Evolutionary conservation across 257 asterid genomes (phyloP).

Genomic region (Solanum neorickii): DNA sequence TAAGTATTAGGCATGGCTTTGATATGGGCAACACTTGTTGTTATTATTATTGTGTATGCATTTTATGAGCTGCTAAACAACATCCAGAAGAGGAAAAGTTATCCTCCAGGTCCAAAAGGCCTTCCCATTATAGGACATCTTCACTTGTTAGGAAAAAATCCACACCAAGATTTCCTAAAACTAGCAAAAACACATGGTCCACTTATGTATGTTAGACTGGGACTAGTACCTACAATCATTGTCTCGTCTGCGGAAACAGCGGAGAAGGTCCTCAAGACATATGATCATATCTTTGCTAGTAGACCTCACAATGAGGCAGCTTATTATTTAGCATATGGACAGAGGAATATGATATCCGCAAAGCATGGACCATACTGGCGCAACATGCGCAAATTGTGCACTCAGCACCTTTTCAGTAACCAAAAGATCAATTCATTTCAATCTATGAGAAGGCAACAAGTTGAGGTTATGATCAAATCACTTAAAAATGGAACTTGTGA

Average conservation of each 20-base stretch:
- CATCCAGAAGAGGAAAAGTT: neutral
- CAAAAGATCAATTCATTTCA: neutral
- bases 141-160: neutral
- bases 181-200: neutral
- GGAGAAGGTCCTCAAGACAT: neutral
- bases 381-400: neutral
- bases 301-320: neutral
- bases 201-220: neutral
- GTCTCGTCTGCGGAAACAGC: neutral
- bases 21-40: neutral
- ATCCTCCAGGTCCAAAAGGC: neutral
- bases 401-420: neutral
- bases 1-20: neutral
- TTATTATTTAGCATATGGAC: neutral
- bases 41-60: neutral
- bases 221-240: neutral
- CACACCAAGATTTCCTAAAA: neutral
- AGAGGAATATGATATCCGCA: neutral
- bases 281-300: neutral
- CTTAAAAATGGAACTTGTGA: neutral
- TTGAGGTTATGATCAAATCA: neutral
- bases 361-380: neutral
- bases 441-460: neutral
- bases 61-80: neutral
- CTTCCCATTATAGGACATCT: neutral